Base-by-base conservation (phyloP, 2,329 filamentous ascomycete genomes). In the Dissoconium aciculare region DNA sequence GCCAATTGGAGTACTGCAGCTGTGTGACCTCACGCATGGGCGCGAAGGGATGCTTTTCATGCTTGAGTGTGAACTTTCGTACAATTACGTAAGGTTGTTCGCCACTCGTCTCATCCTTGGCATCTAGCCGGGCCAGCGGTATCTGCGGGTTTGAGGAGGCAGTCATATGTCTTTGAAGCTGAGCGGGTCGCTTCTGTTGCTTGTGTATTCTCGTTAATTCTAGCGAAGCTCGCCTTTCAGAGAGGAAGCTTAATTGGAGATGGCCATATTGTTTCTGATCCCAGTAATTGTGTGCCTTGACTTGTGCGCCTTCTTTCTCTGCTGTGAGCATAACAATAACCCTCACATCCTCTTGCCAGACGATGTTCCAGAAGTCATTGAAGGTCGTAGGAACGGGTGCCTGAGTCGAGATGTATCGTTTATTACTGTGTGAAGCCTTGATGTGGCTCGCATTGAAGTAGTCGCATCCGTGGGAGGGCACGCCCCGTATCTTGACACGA, bases 261-360 rank as follows among this genome's bases (percentile, higher is more conserved):
- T 72, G 62, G 0, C 87, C 87, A 50, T 85, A 94, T 25, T 79
- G 74, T 38, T 71, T 73, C 10, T 69, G 69, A 26, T 74, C 72
- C 89, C 89, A 98, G 55, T 94, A 98, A 5, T 82, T 74, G 53
- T 98, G 85, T 39, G 87, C 93, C 55, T 95, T 98, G 26, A 92
- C 64, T 51, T 93, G 85, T 1, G 87, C 85, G 14, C 84, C 83
- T 59, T 98, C 89, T 15, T 79, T 71, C 55, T 95, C 87, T 2
- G 89, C 87, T 4, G 89, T 98, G 42, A 98, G 67, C 78, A 94
- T 95, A 41, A 95, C 85, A 38, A 98, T 78, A 15, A 95, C 81
- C 30, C 87, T 78, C 3, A 92, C 77, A 50, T 95, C 85, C 55
- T 95, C 81, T 51, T 95, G 85, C 89, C 89, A 98, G 16, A 95